A percentile compares a stretch with the other conserved stretches of the same genome.
Evolutionary conservation across 352 stramenopile species (phyloP).

Genomic region (Blastocystis sp.): DNA sequence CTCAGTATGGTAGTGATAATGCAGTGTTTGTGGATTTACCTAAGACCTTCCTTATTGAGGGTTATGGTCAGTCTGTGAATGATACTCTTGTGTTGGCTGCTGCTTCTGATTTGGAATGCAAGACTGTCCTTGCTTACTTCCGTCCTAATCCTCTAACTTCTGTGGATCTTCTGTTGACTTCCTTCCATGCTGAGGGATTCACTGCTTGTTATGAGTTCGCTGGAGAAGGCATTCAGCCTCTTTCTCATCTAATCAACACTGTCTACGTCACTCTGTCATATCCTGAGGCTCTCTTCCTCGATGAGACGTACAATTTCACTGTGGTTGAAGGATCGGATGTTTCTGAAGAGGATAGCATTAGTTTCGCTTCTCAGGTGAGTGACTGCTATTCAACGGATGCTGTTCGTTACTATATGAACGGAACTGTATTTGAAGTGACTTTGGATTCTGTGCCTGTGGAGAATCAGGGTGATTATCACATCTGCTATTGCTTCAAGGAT

Average conservation of each 20-base stretch:
- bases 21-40: constrained; percentile 17
- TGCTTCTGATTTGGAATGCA: not conserved
- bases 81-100: constrained; percentile 20
- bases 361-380: not conserved
- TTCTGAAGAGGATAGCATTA: not conserved
- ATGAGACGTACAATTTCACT: not conserved
- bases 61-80: constrained; percentile 14
- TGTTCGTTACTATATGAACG: not conserved
- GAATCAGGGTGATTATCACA: constrained; percentile 8
- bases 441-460: not conserved
- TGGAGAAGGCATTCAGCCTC: not conserved
- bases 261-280: constrained; percentile 1
- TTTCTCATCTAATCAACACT: not conserved
- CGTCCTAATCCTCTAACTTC: not conserved
- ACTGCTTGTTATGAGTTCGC: constrained; percentile 23
- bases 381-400: not conserved
- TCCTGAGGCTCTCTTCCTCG: not conserved
- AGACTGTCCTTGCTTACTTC: not conserved
- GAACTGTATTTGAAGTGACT: not conserved
- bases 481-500: constrained; percentile 60
- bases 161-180: not conserved
- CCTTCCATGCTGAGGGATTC: not conserved
- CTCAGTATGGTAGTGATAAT: constrained; percentile 10
- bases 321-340: not conserved
- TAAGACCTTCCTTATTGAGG: constrained; percentile 56